Percentiles rank a stretch among this genome's conserved stretches.
Evolutionary conservation across 2,329 filamentous ascomycete species (phyloP).

Genomic region (Aspergillus fumigatiaffinis): DNA sequence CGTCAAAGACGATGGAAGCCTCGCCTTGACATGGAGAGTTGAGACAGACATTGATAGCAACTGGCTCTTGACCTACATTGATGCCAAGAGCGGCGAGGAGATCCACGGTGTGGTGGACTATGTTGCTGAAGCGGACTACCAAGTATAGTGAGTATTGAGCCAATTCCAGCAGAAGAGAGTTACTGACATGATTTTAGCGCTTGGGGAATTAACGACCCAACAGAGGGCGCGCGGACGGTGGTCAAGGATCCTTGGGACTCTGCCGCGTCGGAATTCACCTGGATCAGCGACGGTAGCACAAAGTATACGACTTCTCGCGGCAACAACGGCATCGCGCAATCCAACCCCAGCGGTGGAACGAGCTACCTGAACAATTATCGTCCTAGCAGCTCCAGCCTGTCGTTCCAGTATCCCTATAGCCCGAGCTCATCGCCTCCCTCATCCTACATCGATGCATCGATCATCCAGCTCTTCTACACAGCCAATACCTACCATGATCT

Average conservation of each 20-base stretch:
- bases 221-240: conserved; percentile 7
- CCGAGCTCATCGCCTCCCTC: conserved; percentile 1
- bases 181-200: conserved; percentile 1
- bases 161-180: background rate
- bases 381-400: conserved; percentile 2
- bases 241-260: conserved; percentile 12
- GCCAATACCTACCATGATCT: conserved; percentile 17
- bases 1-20: conserved; percentile 1
- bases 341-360: conserved; percentile 7
- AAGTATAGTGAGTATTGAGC: conserved; percentile 11
- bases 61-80: conserved; percentile 14
- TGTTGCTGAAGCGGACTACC: conserved; percentile 10
- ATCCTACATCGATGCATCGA: conserved; percentile 13
- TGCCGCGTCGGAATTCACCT: conserved; percentile 9
- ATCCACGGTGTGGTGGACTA: conserved; percentile 15
- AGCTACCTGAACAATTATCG: conserved; percentile 9
- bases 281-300: conserved; percentile 7
- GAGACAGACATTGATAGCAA: conserved; percentile 12
- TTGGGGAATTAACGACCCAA: conserved; percentile 13
- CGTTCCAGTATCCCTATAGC: conserved; percentile 11
- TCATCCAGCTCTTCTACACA: conserved; percentile 16
- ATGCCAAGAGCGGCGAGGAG: conserved; percentile 2
- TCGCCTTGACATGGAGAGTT: conserved; percentile 9
- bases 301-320: conserved; percentile 12
- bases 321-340: conserved; percentile 14